Percentiles rank a stretch among this genome's conserved stretches.
phyloP scores from a whole-genome alignment of 2,329 filamentous ascomycete species.

The Ceratocystis albifundus region DNA sequence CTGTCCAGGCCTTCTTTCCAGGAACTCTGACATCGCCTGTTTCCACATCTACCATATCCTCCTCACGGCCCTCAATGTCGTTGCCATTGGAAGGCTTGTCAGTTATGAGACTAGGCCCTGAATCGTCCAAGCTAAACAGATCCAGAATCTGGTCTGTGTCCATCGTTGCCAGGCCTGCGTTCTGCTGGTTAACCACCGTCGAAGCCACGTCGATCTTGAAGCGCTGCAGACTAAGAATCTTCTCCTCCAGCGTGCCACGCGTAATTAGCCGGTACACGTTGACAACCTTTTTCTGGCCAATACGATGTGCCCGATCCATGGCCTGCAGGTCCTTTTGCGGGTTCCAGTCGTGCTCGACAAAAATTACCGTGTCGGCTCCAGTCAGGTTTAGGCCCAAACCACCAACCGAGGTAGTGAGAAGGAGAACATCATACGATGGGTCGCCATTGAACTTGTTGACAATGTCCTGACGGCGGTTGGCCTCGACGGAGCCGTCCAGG shows the following conservation, averaged over 20 bases:
- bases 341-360: slow-evolving; percentile 99
- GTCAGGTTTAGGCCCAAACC: slow-evolving; percentile 91
- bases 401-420: slow-evolving; percentile 90
- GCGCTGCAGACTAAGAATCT: slow-evolving; percentile 92
- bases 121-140: slow-evolving; percentile 81
- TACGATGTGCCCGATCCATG: slow-evolving; percentile 96
- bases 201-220: slow-evolving; percentile 99
- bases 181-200: slow-evolving; percentile 98
- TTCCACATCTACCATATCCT: slow-evolving; percentile 87
- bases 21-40: slow-evolving; percentile 91
- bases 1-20: slow-evolving; percentile 90
- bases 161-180: slow-evolving; percentile 87
- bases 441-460: slow-evolving; percentile 99
- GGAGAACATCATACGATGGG: slow-evolving; percentile 85
- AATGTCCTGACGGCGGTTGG: slow-evolving; percentile 87
- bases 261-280: slow-evolving; percentile 98
- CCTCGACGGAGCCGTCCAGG: slow-evolving; percentile 87
- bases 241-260: slow-evolving; percentile 90
- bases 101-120: slow-evolving; percentile 53
- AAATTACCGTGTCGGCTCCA: slow-evolving; percentile 95
- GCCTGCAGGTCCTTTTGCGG: slow-evolving; percentile 97
- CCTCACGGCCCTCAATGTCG: slow-evolving; percentile 51
- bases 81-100: slow-evolving; percentile 34
- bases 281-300: slow-evolving; percentile 98
- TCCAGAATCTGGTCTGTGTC: slow-evolving; percentile 97